Base-by-base conservation (phyloP, 2,329 filamentous ascomycete genomes). In the Chaetomium sp. region DNA sequence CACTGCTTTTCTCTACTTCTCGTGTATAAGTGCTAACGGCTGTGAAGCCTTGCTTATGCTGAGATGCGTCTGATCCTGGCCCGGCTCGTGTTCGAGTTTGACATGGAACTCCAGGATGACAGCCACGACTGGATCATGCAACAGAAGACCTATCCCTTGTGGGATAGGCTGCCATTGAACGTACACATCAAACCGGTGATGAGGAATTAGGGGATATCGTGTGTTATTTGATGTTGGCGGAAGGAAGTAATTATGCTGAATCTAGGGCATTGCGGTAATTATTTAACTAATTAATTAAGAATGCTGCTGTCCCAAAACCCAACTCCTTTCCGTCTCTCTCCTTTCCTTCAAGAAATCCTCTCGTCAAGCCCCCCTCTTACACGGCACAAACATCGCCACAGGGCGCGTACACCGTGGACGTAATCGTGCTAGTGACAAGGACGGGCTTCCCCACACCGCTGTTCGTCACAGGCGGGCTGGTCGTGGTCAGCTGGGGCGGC, bases 61-160 rank as follows among this genome's bases (percentile, higher is more conserved):
- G 76, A 80, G 61, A 74, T 79, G 72, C 72, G 76, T 1, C 58
- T 79, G 3, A 72, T 78, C 8, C 56, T 78, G 1, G 69, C 74
- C 1, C 70, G 72, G 7, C 52, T 80, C 5, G 10, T 49, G 37
- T 38, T 67, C 54, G 70, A 72, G 19, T 79, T 79, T 54, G 76
- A 79, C 46, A 58, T 78, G 46, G 62, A 69, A 43, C 63, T 76
- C 5, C 62, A 59, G 2, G 61, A 68, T 4, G 67, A 68, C 7
- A 66, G 67, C 9, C 37, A 60, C 6, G 54, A 67, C 12, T 76
- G 74, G 73, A 68, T 72, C 4, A 54, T 62, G 14, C 59, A 60
- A 10, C 71, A 65, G 40, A 41, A 19, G 42, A 37, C 49, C 2
- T 59, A 53, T n/a, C 36, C n/a, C 5, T 5, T 59, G 10, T 59